Evolutionary conservation across 1,284 basidiomycete species (phyloP).

Genomic region (Agaricales sp.): DNA sequence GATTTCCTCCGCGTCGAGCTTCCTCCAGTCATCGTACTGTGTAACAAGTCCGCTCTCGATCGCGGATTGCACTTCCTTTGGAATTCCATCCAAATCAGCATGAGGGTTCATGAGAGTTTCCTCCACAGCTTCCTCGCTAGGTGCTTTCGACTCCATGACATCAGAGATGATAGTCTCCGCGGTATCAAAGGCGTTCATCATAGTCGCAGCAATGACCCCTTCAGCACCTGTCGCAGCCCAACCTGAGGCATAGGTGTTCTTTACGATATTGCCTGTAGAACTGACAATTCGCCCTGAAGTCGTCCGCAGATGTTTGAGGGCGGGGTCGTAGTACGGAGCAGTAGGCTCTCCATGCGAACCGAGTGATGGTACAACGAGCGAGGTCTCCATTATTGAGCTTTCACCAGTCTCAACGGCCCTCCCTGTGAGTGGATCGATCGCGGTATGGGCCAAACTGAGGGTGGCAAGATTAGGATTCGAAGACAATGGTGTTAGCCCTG

Average conservation of each 20-base stretch:
- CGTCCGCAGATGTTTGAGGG: conserved; percentile 44
- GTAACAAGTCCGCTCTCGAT: conserved; percentile 37
- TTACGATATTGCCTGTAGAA: conserved; percentile 27
- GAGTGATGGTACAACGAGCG: conserved; percentile 81
- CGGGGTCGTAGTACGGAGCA: conserved; percentile 40
- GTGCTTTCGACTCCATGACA: conserved; percentile 18
- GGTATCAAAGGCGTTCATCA: conserved; percentile 85
- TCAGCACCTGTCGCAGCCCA: conserved; percentile 92
- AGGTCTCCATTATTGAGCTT: conserved; percentile 45
- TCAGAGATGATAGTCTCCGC: conserved; percentile 66
- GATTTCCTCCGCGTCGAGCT: conserved; percentile 57
- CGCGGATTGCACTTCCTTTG: conserved; percentile 46
- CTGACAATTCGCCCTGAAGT: conserved; percentile 42
- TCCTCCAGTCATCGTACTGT: conserved; percentile 61
- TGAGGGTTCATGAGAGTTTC: conserved; percentile 22
- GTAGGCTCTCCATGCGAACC: conserved; percentile 75
- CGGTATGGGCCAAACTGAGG: conserved; percentile 50
- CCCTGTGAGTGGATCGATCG: conserved; percentile 36
- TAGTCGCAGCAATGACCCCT: conserved; percentile 89
- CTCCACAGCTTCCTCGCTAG: conserved; percentile 18
- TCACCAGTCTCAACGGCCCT: conserved; percentile 55
- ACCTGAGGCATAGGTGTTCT: conserved; percentile 83
- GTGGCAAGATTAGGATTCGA: conserved; percentile 17
- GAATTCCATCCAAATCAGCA: conserved; percentile 31
- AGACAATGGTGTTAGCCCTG: conserved; percentile 27